Base-by-base conservation (phyloP, 768 basidiomycete species). In the Tephrocybe sp. region DNA sequence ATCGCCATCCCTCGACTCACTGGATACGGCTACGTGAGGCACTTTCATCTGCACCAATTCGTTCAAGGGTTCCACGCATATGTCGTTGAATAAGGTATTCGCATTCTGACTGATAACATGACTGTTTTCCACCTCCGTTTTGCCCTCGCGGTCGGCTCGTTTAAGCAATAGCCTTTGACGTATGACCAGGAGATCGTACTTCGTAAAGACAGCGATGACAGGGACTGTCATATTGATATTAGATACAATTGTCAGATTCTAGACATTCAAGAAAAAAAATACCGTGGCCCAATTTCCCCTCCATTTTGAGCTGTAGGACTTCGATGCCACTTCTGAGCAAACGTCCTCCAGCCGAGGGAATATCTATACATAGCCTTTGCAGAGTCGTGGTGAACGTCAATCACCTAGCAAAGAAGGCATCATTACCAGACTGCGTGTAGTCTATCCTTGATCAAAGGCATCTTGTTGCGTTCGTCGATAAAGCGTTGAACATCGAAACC, bases 181-280 rank as follows among this genome's bases (percentile, higher is more conserved):
- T 15, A 36, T 18, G 24, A 62, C 55, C 12, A 67, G 42, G 23
- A 50, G 39, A 51, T 69, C 68, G 49, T 59, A 69, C 47, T 69
- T 63, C 7, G 68, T 69, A 51, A 69, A 69, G 2, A 69, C 61
- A 15, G 59, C 60, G 24, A 69, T 58, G 27, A 68, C 50, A 15
- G 68, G 68, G 1, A 67, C 65, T 68, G 15, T 12, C 15, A 22
- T 11, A 19, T 6, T 22, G 13, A 18, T 13, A 11, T 12, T 49
- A 1, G 30, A n/a, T 11, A 16, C 42, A 45, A 36, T 15, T 5
- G 29, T 37, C 15, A 39, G 13, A 22, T 31, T 2, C 19, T 10
- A 16, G 16, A 27, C n/a, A 12, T 27, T n/a, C 46, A 1, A 33
- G 12, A n/a, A 11, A 24, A 43, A 45, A 21, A 29, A 45, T 48